A percentile compares a stretch with the other conserved stretches of the same genome.
Evolutionary conservation across 148 eudicot genomes (phyloP).

Genomic region (Chenopodium quinoa): DNA sequence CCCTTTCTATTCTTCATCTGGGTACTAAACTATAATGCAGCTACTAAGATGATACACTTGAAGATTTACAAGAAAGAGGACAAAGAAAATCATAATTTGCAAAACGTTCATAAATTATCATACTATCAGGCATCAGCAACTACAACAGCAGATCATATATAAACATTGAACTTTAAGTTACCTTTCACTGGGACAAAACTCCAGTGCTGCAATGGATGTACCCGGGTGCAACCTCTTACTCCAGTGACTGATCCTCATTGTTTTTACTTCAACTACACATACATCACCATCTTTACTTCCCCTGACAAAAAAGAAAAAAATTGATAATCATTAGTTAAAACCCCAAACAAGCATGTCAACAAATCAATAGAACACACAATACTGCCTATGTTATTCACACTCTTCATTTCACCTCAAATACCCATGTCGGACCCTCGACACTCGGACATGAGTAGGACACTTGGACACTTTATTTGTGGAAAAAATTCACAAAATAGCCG

Average conservation of each 20-base stretch:
- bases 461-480: too few species aligned
- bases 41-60: neutral
- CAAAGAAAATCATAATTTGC: neutral
- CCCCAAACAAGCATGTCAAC: neutral
- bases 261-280: conserved; percentile 81
- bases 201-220: conserved; percentile 59
- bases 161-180: conserved; percentile 18
- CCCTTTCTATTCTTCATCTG: neutral
- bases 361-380: neutral
- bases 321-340: neutral
- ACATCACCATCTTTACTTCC: conserved; percentile 97
- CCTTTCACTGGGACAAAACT: conserved; percentile 98
- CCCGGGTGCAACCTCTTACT: conserved; percentile 92
- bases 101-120: neutral
- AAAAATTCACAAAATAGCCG: too few species aligned
- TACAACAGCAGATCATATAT: neutral
- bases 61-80: neutral
- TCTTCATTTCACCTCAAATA: too few species aligned
- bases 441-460: too few species aligned
- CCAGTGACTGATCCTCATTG: conserved; percentile 77
- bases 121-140: conserved; percentile 1
- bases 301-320: conserved; percentile 34
- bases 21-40: neutral
- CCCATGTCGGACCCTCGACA: too few species aligned
- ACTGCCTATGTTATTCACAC: neutral